Conservation (phyloP, 768 basidiomycete genomes). For the Tricholoma furcatifolium region DNA sequence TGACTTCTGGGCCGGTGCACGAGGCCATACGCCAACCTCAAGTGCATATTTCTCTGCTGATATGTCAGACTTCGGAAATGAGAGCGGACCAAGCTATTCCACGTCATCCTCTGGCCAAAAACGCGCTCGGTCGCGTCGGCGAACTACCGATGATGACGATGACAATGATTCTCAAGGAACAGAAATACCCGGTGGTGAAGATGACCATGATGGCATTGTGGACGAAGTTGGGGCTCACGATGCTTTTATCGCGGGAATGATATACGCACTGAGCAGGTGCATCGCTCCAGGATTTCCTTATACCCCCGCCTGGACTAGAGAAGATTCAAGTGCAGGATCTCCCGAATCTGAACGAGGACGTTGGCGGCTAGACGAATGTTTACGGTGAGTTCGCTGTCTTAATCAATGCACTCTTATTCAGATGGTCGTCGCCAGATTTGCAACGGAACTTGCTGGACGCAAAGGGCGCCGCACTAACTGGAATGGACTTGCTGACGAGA, state of each 20-base stretch:
- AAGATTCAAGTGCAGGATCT: constrained; percentile 25
- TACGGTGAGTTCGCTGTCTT: constrained; percentile 49
- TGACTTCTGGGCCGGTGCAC: constrained; percentile 71
- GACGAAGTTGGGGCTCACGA: constrained; percentile 81
- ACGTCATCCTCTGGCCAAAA: constrained; percentile 21
- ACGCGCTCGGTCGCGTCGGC: constrained; percentile 20
- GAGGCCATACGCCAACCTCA: constrained; percentile 53
- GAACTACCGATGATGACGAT: constrained; percentile 41
- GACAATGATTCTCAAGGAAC: constrained; percentile 61
- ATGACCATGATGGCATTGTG: constrained; percentile 41
- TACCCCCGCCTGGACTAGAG: constrained; percentile 51
- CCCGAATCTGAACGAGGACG: constrained; percentile 46
- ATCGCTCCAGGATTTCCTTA: constrained; percentile 78
- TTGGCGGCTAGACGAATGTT: constrained; percentile 82
- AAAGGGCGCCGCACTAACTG: constrained; percentile 64
- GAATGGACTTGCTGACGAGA: constrained; percentile 71
- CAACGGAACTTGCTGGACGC: constrained; percentile 78
- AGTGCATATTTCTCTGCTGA: constrained; percentile 48
- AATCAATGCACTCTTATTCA: neutral
- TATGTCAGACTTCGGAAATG: constrained; percentile 20
- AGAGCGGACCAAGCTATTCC: constrained; percentile 26
- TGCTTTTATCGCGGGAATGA: constrained; percentile 87
- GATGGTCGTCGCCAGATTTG: constrained; percentile 52
- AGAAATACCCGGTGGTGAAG: constrained; percentile 43
- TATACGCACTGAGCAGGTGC: constrained; percentile 72